phyloP scores from a whole-genome alignment of 495 filamentous ascomycete species.

The Astrocystis sublimbata region DNA sequence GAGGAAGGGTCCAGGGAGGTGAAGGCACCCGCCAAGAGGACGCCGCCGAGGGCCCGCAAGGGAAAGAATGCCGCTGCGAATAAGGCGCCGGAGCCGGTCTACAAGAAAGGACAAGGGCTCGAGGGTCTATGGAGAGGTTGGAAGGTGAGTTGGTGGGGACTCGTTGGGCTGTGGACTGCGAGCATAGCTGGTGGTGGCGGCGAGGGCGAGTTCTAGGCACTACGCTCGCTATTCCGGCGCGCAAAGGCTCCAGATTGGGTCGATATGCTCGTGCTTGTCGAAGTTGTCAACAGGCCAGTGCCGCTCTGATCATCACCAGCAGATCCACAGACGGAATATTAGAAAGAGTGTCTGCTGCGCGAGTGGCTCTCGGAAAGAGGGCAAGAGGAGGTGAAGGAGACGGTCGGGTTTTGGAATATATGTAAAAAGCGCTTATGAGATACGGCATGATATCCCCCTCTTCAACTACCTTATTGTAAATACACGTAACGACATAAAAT shows the following conservation, averaged over 20 bases:
- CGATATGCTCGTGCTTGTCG: too few species aligned
- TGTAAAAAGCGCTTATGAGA: constrained; percentile 30
- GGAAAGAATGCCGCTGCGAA: too few species aligned
- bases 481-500: too few species aligned
- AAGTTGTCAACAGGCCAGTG: too few species aligned
- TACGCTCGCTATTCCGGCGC: too few species aligned
- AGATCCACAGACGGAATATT: too few species aligned
- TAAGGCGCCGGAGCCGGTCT: constrained; percentile 46
- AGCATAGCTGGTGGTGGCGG: constrained; percentile 47
- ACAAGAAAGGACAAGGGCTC: constrained; percentile 73
- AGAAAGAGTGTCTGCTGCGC: too few species aligned
- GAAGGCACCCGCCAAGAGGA: constrained; percentile 34
- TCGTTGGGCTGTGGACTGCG: constrained; percentile 77
- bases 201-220: constrained; percentile 53
- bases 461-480: constrained; percentile 23
- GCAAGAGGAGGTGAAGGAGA: too few species aligned
- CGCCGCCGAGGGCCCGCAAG: constrained; percentile 28
- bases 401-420: too few species aligned
- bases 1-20: constrained; percentile 69
- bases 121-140: constrained; percentile 89
- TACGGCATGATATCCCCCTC: constrained; percentile 38
- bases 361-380: too few species aligned
- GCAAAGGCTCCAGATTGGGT: too few species aligned
- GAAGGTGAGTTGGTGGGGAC: constrained; percentile 93
- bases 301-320: too few species aligned